Evolutionary conservation across 139 green algal species (phyloP).

Genomic region (Pleodorina starrii): DNA sequence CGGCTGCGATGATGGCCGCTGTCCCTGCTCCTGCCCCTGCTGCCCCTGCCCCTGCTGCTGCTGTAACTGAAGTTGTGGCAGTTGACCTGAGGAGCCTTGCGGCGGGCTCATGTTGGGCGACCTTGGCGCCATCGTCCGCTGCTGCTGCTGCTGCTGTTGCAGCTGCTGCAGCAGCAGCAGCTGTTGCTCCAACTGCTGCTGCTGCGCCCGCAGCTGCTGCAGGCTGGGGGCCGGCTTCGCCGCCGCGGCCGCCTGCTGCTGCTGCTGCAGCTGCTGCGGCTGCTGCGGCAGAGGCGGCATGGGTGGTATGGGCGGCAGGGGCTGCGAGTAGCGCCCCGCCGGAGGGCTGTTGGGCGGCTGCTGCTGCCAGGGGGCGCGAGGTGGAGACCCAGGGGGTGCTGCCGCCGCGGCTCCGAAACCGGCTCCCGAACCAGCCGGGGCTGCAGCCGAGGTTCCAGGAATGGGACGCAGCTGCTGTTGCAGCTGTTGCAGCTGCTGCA

Average conservation of each 20-base stretch:
- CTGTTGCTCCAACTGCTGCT: not conserved
- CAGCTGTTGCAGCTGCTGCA: too few species aligned
- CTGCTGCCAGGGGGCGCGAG: too few species aligned
- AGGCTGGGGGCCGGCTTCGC: not conserved
- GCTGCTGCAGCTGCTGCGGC: not conserved
- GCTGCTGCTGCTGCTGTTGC: constrained; percentile 2
- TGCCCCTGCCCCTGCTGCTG: not conserved
- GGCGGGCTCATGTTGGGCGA: not conserved
- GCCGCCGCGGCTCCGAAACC: too few species aligned
- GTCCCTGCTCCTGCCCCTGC: not conserved
- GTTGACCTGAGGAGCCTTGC: not conserved
- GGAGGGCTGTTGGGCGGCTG: too few species aligned
- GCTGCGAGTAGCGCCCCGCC: too few species aligned
- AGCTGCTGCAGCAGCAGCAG: not conserved
- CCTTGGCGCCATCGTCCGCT: not conserved
- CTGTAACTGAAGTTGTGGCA: not conserved
- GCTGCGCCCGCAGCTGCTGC: not conserved
- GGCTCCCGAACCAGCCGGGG: too few species aligned
- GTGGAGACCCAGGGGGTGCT: too few species aligned
- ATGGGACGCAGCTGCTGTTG: too few species aligned
- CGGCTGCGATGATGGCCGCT: not conserved
- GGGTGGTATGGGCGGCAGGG: too few species aligned
- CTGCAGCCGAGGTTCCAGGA: too few species aligned
- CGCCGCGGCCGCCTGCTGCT: not conserved
- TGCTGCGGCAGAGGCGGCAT: not conserved